Evolutionary conservation across 2,329 filamentous ascomycete species (phyloP), one percentile per base, ranked within the genome.

Genomic region (Colletotrichum sp.): DNA sequence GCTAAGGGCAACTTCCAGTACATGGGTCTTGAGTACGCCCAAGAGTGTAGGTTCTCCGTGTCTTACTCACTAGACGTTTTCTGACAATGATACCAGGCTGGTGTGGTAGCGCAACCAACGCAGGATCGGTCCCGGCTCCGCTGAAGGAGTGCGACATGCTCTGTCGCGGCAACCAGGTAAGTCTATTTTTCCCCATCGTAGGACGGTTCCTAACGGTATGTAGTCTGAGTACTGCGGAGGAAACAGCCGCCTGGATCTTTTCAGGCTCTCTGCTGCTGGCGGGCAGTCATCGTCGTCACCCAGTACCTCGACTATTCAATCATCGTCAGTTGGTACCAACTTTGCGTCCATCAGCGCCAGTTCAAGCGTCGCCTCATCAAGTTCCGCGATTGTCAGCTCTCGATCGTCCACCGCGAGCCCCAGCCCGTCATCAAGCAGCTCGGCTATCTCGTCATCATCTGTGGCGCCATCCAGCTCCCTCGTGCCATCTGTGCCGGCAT

Each of bases 11-110:
- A 74, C 51, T 76, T 67, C 68, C 64, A 69, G 13, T 76, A 75
- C 54, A 78, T 79, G 69, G 79, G 78, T 55, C 36, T 81, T 6
- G 79, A 81, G 63, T 81, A 80, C 38, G 76, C 69, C 7, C 71
- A 78, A n/a, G 79, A 81, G 66, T 81, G 79, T 73, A 29, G 55
- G 66, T 64, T 24, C 16, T 13, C 38, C n/a, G 21, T 36, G 8
- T 24, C 38, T 8, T 58, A 80, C 78, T 84, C 21, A 13, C 8
- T 57, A 6, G 11, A 11, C 16, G n/a, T 12, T 16, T 33, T 43
- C 68, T 71, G 4, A 47, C 34, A 38, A 15, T n/a, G 31, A 15
- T 5, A 11, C 8, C 21, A 73, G 73, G 69, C 73, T 78, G 74
- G 66, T 79, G 77, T 51, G 78, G 78, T n/a, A 76, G 78, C 47